These are phyloP conservation scores for Botrytis sinoallii DNA, from an alignment of 2,329 filamentous ascomycete species.

Conservation along the genomic window DNA sequence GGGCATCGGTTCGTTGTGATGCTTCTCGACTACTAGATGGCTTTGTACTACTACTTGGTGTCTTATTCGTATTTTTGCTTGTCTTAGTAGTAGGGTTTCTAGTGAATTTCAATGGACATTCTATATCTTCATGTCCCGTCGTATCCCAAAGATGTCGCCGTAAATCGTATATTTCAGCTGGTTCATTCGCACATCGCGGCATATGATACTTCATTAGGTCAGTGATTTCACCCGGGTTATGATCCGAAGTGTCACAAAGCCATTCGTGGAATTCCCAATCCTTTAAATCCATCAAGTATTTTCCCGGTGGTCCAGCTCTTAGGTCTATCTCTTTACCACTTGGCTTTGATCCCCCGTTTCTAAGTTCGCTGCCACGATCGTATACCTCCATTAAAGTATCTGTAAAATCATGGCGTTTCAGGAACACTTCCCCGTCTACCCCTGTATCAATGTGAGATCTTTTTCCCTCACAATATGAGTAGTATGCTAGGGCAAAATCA, in stretches of 20 bases:
- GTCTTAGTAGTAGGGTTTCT: background rate
- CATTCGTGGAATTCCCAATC: background rate
- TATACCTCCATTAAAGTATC: background rate
- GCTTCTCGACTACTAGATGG: too few relatives aligned
- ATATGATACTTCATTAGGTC: background rate
- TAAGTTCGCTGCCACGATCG: background rate
- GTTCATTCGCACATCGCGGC: fast-evolving
- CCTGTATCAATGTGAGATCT: background rate
- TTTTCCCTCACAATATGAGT: background rate
- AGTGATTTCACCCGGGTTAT: background rate
- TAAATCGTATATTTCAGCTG: background rate
- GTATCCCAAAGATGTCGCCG: background rate
- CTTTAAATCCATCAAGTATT: background rate
- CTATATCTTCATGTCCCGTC: background rate
- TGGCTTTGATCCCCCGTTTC: background rate
- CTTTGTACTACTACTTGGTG: background rate
- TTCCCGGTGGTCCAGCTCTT: background rate
- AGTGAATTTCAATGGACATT: background rate
- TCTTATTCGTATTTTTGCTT: background rate
- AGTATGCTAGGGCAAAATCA: background rate
- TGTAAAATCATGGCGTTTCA: background rate
- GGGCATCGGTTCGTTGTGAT: too few relatives aligned
- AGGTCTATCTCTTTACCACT: background rate
- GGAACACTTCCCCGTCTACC: background rate
- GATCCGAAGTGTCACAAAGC: background rate